Conservation (phyloP, 257 asterid genomes). For the Nyctanthes arbortristis region DNA sequence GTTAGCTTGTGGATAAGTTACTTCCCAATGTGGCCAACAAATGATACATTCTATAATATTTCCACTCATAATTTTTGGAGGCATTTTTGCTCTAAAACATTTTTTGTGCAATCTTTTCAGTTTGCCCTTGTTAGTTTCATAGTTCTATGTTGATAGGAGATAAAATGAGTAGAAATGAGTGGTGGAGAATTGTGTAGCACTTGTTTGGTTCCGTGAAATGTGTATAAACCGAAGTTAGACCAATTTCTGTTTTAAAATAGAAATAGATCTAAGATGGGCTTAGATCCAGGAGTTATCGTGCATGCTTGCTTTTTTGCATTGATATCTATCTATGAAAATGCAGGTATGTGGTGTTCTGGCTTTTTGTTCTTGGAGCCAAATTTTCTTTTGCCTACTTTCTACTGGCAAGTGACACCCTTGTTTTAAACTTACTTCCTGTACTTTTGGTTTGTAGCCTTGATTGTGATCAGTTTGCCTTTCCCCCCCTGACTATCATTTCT, state of each 20-base stretch:
- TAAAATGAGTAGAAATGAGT: too few species aligned
- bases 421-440: constrained; percentile 3
- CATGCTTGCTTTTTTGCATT: too few species aligned
- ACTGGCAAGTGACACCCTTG: constrained; percentile 54
- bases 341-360: constrained; percentile 94
- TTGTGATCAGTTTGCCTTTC: constrained; percentile 10
- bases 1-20: not conserved
- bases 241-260: too few species aligned
- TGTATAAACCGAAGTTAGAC: too few species aligned
- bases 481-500: constrained; percentile 9
- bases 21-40: not conserved
- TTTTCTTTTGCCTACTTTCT: constrained; percentile 89
- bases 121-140: too few species aligned
- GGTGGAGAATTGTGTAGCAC: too few species aligned
- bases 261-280: too few species aligned
- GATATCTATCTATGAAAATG: constrained; percentile 30
- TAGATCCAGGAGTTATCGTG: too few species aligned
- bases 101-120: not conserved
- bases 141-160: too few species aligned
- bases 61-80: not conserved
- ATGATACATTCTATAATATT: not conserved
- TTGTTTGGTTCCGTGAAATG: too few species aligned
- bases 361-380: constrained; percentile 81
- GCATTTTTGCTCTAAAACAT: not conserved
- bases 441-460: constrained; percentile 16